These are phyloP conservation scores for Maudiozyma pseudohumilis DNA, from an alignment of 805 yeast genomes.

Conservation along the genomic window DNA sequence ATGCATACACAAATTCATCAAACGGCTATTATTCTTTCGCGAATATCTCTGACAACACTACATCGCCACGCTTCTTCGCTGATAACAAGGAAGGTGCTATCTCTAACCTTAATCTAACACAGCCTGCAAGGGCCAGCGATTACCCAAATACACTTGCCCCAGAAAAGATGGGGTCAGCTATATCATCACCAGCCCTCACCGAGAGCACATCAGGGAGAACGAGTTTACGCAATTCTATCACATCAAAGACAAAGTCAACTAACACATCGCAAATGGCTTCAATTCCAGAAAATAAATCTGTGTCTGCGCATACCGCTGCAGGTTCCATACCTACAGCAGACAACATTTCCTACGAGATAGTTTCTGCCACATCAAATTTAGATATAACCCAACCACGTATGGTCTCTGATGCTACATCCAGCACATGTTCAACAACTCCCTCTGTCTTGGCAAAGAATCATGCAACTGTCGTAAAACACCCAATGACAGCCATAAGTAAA, in stretches of 20 bases:
- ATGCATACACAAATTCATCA: conserved; percentile 21
- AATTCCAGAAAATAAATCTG: conserved; percentile 12
- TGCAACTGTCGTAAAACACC: not conserved
- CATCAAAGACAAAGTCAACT: not conserved
- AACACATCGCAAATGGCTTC: conserved; percentile 9
- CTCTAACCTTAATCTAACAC: conserved; percentile 1
- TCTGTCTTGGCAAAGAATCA: not conserved
- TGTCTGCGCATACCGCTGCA: not conserved
- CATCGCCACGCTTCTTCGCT: conserved; percentile 13
- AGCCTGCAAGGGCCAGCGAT: conserved; percentile 1
- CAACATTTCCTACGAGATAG: conserved; percentile 22
- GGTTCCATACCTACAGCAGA: conserved; percentile 24
- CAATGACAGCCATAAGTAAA: conserved; percentile 5
- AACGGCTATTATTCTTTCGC: conserved; percentile 30
- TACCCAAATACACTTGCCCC: conserved; percentile 18
- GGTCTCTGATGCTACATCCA: conserved; percentile 2
- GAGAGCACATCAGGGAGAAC: not conserved
- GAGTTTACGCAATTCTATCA: conserved; percentile 2
- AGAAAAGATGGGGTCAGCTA: conserved; percentile 4
- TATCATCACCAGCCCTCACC: conserved; percentile 1
- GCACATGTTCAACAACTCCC: not conserved
- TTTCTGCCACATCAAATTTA: conserved; percentile 9
- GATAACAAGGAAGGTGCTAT: conserved; percentile 3
- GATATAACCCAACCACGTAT: conserved; percentile 2
- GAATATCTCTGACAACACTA: conserved; percentile 31